Base-by-base conservation (phyloP, 2,329 filamentous ascomycete genomes). In the Paradendryphiella salina region DNA sequence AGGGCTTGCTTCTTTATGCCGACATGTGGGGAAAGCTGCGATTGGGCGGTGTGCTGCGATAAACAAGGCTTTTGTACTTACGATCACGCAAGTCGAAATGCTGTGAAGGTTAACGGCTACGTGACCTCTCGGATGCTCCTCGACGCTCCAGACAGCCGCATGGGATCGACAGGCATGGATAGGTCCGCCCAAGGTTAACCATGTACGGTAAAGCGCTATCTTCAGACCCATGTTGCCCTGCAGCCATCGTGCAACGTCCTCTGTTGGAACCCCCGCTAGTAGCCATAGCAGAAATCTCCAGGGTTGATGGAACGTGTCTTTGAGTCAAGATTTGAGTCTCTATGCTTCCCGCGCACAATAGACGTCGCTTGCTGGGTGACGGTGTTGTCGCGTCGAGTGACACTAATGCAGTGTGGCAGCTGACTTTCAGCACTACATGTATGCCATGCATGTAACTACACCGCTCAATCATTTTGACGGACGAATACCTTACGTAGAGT, bases 41-140 rank as follows among this genome's bases (percentile, higher is more conserved):
- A 32, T 48, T 52, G 45, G 52, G 26, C 41, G 36, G 52, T 54
- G 50, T 60, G 57, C 48, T 52, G 46, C 38, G 43, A 29, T 50
- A 34, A 52, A 55, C 49, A 32, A 45, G 34, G 31, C 20, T 20
- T 39, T 36, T 43, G 46, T 54, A 57, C 37, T 38, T 49, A 35
- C 18, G 32, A 48, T 44, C 50, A 54, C 54, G 45, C 32, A 37
- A 28, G 28, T 34, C 34, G 18, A 17, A 31, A 32, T 52, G 32
- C 42, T 21, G 38, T 21, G 38, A 48, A 32, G 39, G 33, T 45
- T 31, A 44, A 42, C 15, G 48, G 47, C 41, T 50, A 50, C 50
- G 54, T 54, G 50, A 56, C 54, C 42, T 50, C 50, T 47, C 36
- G 26, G 26, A 11, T 38, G 31, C 42, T 40, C 35, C 23, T 26